phyloP scores from a whole-genome alignment of 352 stramenopile genomes.

The Phytophthora sojae region DNA sequence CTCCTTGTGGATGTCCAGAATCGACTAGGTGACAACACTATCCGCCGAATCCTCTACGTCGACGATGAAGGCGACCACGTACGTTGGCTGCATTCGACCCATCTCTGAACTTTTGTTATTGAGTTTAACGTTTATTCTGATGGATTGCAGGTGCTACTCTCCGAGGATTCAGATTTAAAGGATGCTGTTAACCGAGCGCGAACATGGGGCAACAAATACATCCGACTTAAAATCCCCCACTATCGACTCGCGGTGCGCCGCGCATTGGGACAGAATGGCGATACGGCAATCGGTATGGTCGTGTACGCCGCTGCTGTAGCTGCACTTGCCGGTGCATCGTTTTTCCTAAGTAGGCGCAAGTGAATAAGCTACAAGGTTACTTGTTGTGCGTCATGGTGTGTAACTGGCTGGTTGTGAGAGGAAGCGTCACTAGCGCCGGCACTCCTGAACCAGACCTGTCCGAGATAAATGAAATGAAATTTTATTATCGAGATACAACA shows the following conservation, averaged over 20 bases:
- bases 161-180: conserved; percentile 82
- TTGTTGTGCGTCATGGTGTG: conserved; percentile 10
- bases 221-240: conserved; percentile 74
- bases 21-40: conserved; percentile 77
- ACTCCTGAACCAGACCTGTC: not conserved
- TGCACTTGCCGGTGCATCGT: conserved; percentile 79
- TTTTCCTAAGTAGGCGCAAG: conserved; percentile 79
- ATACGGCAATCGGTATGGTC: conserved; percentile 75
- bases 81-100: conserved; percentile 29
- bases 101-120: conserved; percentile 6
- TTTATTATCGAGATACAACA: conserved; percentile 29
- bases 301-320: conserved; percentile 82
- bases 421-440: not conserved
- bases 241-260: conserved; percentile 54
- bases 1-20: conserved; percentile 77
- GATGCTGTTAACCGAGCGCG: conserved; percentile 79
- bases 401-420: not conserved
- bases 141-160: conserved; percentile 67
- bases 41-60: conserved; percentile 80
- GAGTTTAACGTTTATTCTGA: conserved; percentile 4
- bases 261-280: conserved; percentile 49
- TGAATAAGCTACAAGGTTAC: conserved; percentile 22
- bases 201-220: conserved; percentile 87
- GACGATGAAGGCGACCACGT: conserved; percentile 87
- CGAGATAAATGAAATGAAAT: conserved; percentile 27